Base-by-base conservation (phyloP, 2,329 filamentous ascomycete species). In the Alternaria longipes region DNA sequence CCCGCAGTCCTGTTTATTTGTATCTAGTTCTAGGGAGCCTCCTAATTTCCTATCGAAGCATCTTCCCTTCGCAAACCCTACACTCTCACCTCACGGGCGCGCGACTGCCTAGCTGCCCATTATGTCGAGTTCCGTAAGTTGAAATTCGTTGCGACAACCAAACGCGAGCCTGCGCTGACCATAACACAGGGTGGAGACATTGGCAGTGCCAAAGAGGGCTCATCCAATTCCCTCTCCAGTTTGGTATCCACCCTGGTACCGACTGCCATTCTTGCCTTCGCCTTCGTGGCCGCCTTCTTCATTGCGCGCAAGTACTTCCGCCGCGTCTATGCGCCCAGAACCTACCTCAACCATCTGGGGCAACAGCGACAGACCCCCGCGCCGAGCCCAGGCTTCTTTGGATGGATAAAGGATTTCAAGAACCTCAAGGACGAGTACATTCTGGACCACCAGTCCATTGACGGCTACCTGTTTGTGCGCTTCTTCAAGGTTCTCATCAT, bases 371-470 rank as follows among this genome's bases (percentile, higher is more conserved):
- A 80, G 65, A 85, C 80, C 49, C 85, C 85, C 20, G 76, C 82
- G 5, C 78, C 72, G 18, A 75, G 75, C 24, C 59, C 56, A 12
- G 82, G 84, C 42, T 77, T 85, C 59, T 74, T 87, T 50, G 84
- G 84, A 65, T 88, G 86, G 86, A 81, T 88, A 53, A 77, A 74
- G 7, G 79, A 82, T 56, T 83, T 82, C 64, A 73, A 76, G 24
- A 70, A 65, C 68, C 80, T 83, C 45, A 71, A 78, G 30, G 82
- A 84, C 67, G 73, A 73, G 36, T 82, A 81, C 60, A 78, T 84
- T 22, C 77, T 84, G 47, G 79, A 82, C 63, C 81, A 83, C 68
- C 79, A 81, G 63, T 82, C 81, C 11, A 79, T 84, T 49, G 83
- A 84, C 65, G 81, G 80, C 30, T 84, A 81, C 56, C 75, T 84